Evolutionary conservation across 108 stramenopile genomes (phyloP).

Genomic region (Nannochloropsis salina): DNA sequence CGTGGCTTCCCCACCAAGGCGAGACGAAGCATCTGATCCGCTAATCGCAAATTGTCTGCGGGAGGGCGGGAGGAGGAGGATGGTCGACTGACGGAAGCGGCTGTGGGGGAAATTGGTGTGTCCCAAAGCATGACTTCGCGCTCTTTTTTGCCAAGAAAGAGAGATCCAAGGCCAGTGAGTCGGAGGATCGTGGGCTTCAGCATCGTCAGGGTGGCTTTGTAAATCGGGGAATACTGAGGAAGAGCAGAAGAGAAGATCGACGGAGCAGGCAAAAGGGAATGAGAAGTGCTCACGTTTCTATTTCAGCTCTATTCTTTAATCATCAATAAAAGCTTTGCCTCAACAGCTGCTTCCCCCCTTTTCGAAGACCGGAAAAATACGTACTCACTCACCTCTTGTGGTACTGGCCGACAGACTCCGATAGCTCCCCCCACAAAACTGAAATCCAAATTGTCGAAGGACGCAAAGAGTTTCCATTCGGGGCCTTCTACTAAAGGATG

Average conservation of each 20-base stretch:
- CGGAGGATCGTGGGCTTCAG: background rate
- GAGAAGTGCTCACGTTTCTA: too few species aligned
- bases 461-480: background rate
- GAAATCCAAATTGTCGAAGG: background rate
- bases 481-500: background rate
- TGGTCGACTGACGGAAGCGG: background rate
- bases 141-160: background rate
- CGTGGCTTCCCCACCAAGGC: background rate
- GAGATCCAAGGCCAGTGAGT: background rate
- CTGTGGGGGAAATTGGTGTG: background rate
- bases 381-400: background rate
- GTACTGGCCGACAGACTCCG: conserved; percentile 7
- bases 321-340: background rate
- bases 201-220: background rate
- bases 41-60: conserved; percentile 6
- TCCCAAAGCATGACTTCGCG: conserved; percentile 10
- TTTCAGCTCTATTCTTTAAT: too few species aligned
- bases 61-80: background rate
- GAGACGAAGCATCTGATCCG: conserved; percentile 10
- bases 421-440: background rate
- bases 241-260: background rate
- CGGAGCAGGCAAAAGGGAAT: background rate
- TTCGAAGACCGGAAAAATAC: background rate
- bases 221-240: background rate
- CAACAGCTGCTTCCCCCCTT: background rate